Conservation (phyloP, 371 early-diverging fungal species). For the Rhizopus stolonifer region DNA sequence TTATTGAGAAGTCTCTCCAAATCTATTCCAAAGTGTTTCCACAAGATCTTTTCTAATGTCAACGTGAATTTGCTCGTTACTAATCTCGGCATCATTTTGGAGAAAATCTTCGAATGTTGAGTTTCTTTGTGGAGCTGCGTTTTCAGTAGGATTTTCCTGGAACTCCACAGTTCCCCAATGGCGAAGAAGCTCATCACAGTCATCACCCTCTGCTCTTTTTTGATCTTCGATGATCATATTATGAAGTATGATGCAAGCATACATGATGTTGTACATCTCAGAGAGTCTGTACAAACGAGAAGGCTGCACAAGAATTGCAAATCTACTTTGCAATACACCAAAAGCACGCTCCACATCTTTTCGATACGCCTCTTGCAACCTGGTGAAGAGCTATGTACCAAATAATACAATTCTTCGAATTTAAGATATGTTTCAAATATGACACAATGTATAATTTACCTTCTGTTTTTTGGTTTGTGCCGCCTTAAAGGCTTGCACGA, state of each 20-base stretch:
- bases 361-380: neutral
- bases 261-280: neutral
- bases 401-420: neutral
- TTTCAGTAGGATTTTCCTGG: too few relatives aligned
- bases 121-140: too few relatives aligned
- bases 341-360: neutral
- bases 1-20: too few relatives aligned
- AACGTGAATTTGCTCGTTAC: neutral
- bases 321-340: neutral
- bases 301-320: neutral
- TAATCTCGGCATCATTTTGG: neutral
- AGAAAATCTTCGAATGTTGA: neutral
- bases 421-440: too few relatives aligned
- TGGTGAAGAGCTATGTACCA: neutral
- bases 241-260: constrained; percentile 2
- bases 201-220: neutral
- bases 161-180: neutral
- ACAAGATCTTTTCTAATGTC: neutral
- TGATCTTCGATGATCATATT: constrained; percentile 7
- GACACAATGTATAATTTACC: neutral
- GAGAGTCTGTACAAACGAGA: neutral
- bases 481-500: neutral
- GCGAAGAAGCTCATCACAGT: neutral
- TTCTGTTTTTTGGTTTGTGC: neutral
- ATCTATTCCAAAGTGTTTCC: neutral